Evolutionary conservation across 345 rosid genomes (phyloP).

Genomic region (Pistacia vera): DNA sequence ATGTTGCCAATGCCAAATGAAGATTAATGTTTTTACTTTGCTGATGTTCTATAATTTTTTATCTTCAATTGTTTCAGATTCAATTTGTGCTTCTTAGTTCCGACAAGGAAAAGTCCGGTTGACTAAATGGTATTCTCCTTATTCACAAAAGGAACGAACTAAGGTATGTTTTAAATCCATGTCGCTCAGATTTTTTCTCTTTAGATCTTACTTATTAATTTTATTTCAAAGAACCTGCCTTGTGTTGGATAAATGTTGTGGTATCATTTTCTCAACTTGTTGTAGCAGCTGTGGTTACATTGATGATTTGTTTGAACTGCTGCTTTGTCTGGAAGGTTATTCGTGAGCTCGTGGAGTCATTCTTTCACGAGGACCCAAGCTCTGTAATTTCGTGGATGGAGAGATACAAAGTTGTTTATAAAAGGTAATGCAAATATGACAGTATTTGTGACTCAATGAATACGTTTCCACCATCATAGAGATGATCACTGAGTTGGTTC

Average conservation of each 20-base stretch:
- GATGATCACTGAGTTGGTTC: conserved; percentile 6
- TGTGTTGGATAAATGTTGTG: neutral
- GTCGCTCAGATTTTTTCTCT: conserved; percentile 4
- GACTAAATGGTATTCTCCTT: conserved; percentile 98
- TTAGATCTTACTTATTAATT: neutral
- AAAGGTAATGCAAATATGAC: conserved; percentile 45
- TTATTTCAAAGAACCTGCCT: neutral
- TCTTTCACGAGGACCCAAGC: conserved; percentile 86
- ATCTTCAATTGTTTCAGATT: conserved; percentile 45
- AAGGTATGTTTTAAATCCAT: conserved; percentile 43
- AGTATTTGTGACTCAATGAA: neutral
- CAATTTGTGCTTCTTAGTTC: conserved; percentile 86
- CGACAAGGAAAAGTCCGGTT: conserved; percentile 98
- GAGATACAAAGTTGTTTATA: conserved; percentile 89
- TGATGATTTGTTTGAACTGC: neutral
- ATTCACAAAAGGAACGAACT: conserved; percentile 88
- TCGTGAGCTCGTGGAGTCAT: conserved; percentile 87
- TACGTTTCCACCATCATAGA: conserved; percentile 6
- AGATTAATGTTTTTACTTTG: neutral
- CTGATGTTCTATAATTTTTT: conserved; percentile 3
- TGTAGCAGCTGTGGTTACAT: neutral
- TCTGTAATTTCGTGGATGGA: conserved; percentile 95
- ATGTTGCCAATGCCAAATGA: neutral
- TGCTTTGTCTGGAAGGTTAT: conserved; percentile 53
- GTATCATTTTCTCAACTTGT: neutral